These are phyloP conservation scores for Rhinocladiella similis DNA, from an alignment of 2,329 filamentous ascomycete genomes.

Conservation along the genomic window DNA sequence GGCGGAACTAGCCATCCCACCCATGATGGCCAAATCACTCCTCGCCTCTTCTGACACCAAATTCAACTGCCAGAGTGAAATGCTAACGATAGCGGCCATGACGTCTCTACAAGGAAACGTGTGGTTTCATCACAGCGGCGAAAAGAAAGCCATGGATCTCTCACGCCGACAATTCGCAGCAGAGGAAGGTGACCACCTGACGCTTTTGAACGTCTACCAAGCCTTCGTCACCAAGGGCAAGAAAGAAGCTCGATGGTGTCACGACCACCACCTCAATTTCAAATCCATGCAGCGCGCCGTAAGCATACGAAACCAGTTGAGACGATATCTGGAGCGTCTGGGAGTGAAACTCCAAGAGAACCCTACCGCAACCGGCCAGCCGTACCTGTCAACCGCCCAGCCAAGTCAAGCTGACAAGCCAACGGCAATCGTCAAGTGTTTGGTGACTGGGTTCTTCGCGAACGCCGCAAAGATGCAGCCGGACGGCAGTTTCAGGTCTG, in stretches of 20 bases:
- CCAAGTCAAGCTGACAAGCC: constrained; percentile 53
- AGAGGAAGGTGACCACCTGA: constrained; percentile 91
- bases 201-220: constrained; percentile 89
- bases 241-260: constrained; percentile 83
- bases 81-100: constrained; percentile 93
- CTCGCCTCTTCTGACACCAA: constrained; percentile 63
- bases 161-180: constrained; percentile 80
- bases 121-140: constrained; percentile 78
- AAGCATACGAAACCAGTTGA: constrained; percentile 82
- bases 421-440: constrained; percentile 78
- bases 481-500: constrained; percentile 84
- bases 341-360: constrained; percentile 67
- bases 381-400: constrained; percentile 27
- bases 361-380: constrained; percentile 37
- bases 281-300: constrained; percentile 79
- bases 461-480: constrained; percentile 92
- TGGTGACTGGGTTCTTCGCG: constrained; percentile 88
- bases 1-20: constrained; percentile 90
- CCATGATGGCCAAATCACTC: constrained; percentile 91
- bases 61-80: constrained; percentile 79
- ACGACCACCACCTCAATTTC: constrained; percentile 83
- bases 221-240: constrained; percentile 80
- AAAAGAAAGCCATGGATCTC: constrained; percentile 72
- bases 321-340: constrained; percentile 83
- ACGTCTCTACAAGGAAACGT: constrained; percentile 78